Evolutionary conservation across 768 basidiomycete genomes (phyloP).

Genomic region (Suillus discolor): DNA sequence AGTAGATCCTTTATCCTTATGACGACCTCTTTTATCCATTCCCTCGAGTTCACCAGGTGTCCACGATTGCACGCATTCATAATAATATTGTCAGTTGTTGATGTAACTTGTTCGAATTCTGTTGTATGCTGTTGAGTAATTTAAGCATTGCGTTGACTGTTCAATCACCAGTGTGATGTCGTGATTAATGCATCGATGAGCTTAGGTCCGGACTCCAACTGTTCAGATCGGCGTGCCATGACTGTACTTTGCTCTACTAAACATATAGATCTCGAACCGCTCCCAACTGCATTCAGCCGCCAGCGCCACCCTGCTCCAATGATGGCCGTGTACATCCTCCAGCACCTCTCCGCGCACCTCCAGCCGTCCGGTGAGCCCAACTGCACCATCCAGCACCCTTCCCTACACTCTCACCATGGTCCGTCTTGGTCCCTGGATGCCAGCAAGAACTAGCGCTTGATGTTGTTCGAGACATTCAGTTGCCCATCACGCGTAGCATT

Average conservation of each 20-base stretch:
- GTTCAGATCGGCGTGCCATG: background rate
- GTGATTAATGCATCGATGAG: too few species aligned
- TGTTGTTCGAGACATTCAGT: too few species aligned
- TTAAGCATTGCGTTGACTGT: background rate
- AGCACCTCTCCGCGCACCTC: background rate
- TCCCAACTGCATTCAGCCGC: background rate
- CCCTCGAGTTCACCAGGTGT: background rate
- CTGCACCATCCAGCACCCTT: background rate
- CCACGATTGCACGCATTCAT: constrained; percentile 3
- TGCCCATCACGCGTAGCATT: background rate
- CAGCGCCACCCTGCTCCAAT: background rate
- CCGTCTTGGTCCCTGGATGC: background rate
- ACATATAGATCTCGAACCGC: background rate
- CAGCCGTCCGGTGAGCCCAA: background rate
- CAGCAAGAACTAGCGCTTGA: background rate
- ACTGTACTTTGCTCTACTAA: background rate
- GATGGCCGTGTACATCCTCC: background rate
- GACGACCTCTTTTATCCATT: background rate
- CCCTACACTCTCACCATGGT: background rate
- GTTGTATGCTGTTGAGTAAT: constrained; percentile 5
- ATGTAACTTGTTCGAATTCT: constrained; percentile 1
- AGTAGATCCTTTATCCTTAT: constrained; percentile 17
- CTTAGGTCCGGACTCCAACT: background rate
- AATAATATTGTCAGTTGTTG: background rate
- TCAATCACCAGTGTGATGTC: background rate